A percentile compares a stretch with the other conserved stretches of the same genome.
Evolutionary conservation across 2,329 filamentous ascomycete species (phyloP).

Genomic region (Rasamsonia emersonii): DNA sequence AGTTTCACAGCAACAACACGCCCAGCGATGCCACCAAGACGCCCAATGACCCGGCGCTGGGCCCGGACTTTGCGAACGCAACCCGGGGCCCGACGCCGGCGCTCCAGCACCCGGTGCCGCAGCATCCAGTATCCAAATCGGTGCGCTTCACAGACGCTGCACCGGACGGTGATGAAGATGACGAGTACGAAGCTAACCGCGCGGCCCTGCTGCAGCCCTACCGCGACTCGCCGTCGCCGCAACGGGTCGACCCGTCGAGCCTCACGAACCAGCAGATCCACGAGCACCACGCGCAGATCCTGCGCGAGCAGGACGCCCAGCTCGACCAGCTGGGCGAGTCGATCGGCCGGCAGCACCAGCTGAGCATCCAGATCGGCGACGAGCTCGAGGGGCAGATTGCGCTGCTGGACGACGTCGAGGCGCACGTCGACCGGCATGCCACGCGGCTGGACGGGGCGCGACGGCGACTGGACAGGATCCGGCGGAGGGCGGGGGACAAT

Average conservation of each 20-base stretch:
- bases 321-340: constrained; percentile 79
- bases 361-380: constrained; percentile 92
- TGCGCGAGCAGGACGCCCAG: constrained; percentile 87
- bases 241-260: constrained; percentile 41
- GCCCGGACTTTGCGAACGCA: constrained; percentile 57
- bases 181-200: constrained; percentile 47
- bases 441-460: constrained; percentile 59
- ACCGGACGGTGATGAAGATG: constrained; percentile 28
- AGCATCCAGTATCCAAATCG: constrained; percentile 53
- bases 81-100: constrained; percentile 31
- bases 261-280: constrained; percentile 82
- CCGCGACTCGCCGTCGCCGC: constrained; percentile 48
- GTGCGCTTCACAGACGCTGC: constrained; percentile 75
- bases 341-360: constrained; percentile 80
- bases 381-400: constrained; percentile 86
- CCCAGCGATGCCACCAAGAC: constrained; percentile 45
- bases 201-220: constrained; percentile 52
- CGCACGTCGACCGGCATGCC: constrained; percentile 71
- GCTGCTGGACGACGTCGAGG: constrained; percentile 83
- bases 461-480: constrained; percentile 45
- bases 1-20: constrained; percentile 63
- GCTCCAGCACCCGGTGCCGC: constrained; percentile 35
- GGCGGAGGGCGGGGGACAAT: constrained; percentile 69
- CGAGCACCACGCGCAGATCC: constrained; percentile 67
- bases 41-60: constrained; percentile 57